Conservation (phyloP, 192 early-diverging fungal species). For the Dissophora globulifera region DNA sequence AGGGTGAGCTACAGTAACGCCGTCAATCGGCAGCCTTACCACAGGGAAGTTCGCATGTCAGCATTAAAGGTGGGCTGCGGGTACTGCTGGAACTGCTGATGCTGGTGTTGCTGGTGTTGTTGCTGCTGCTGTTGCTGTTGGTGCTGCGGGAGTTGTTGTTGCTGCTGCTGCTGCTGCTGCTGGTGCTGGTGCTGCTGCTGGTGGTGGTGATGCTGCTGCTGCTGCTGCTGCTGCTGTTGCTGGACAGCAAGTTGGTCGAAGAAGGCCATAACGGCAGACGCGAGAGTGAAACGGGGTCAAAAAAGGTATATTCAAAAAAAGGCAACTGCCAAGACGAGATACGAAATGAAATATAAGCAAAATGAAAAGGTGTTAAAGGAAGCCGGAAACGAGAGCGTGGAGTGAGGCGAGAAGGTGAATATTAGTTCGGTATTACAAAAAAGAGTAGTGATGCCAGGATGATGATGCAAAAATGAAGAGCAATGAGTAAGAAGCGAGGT, state of each 20-base stretch:
- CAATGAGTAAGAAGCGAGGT: background rate
- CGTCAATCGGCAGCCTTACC: too few species aligned
- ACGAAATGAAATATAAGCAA: background rate
- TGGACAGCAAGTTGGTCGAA: conserved; percentile 43
- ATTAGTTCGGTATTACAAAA: too few species aligned
- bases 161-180: conserved; percentile 34
- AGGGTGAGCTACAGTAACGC: background rate
- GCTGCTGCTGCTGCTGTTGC: conserved; percentile 29
- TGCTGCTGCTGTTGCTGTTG: conserved; percentile 24
- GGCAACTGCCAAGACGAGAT: background rate
- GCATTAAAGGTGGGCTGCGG: background rate
- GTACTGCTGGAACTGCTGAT: conserved; percentile 32
- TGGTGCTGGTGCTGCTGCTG: conserved; percentile 37
- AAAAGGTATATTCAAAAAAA: background rate
- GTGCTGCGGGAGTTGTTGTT: conserved; percentile 23
- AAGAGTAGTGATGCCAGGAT: too few species aligned
- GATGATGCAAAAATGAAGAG: too few species aligned
- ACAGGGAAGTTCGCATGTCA: background rate
- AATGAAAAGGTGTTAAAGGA: too few species aligned
- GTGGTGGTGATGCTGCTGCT: too few species aligned
- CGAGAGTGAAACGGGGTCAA: background rate
- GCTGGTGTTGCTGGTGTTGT: conserved; percentile 28
- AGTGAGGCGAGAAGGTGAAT: too few species aligned
- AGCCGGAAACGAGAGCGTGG: too few species aligned
- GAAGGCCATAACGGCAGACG: conserved; percentile 35